Conservation (phyloP, 1,284 basidiomycete species). For the Tilletia setariae region DNA sequence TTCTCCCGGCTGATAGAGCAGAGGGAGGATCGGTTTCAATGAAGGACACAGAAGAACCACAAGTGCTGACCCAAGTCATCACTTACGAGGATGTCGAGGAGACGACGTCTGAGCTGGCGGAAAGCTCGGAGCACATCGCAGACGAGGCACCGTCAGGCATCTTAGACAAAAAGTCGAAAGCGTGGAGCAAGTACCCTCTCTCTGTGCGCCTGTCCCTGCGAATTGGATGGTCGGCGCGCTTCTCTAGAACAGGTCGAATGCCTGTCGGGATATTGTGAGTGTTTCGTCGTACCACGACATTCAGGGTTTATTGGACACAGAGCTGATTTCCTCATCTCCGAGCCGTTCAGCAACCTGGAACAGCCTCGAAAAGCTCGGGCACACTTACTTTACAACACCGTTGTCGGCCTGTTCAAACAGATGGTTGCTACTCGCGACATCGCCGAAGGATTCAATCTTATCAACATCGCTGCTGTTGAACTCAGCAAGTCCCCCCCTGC, state of each 20-base stretch:
- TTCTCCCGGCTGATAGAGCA: neutral
- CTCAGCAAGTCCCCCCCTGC: slow-evolving; percentile 23
- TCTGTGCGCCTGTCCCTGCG: slow-evolving; percentile 35
- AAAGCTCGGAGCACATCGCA: no score
- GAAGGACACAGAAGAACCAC: neutral
- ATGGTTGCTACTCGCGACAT: slow-evolving; percentile 6
- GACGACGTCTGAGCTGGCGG: neutral
- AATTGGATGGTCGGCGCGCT: slow-evolving; percentile 33
- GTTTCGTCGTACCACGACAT: no score
- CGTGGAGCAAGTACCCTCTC: slow-evolving; percentile 42
- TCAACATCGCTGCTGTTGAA: slow-evolving; percentile 46
- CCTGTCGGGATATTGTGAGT: slow-evolving; percentile 39
- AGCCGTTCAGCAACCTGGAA: slow-evolving; percentile 11
- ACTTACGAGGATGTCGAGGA: slow-evolving; percentile 15
- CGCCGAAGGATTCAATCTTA: slow-evolving; percentile 35
- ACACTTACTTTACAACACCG: slow-evolving; percentile 23
- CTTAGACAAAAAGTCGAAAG: neutral
- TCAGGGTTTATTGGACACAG: no score
- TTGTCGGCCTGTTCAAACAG: neutral
- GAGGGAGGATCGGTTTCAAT: neutral
- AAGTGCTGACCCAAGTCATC: neutral
- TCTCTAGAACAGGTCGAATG: slow-evolving; percentile 37
- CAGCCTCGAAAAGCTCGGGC: slow-evolving; percentile 22
- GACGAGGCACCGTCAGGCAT: no score
- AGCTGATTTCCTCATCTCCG: neutral